These are phyloP conservation scores for Zygoascus ofunaensis DNA, from an alignment of 805 yeast genomes.

Conservation along the genomic window DNA sequence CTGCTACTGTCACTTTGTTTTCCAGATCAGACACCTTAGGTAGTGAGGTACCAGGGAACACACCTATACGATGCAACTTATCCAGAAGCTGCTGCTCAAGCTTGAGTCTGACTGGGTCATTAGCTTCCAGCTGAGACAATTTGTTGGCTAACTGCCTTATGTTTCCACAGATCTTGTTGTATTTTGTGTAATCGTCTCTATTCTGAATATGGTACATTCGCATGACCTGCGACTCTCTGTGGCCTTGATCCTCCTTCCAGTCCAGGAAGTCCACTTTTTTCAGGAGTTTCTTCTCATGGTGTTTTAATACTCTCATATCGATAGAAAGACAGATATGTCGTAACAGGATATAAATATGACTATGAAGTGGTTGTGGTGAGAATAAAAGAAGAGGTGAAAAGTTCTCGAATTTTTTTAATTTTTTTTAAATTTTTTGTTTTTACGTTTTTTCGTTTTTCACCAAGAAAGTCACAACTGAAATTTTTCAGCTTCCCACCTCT, in stretches of 20 bases:
- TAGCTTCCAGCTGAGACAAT: constrained; percentile 73
- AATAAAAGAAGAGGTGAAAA: background rate
- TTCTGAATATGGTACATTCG: constrained; percentile 86
- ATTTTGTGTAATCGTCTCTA: constrained; percentile 91
- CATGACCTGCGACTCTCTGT: constrained; percentile 95
- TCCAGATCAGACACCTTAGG: constrained; percentile 88
- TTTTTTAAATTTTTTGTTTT: background rate
- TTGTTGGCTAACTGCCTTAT: constrained; percentile 80
- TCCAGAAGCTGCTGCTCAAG: constrained; percentile 85
- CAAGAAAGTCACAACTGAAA: too few species aligned
- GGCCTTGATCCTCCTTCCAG: constrained; percentile 95
- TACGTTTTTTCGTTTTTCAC: too few species aligned
- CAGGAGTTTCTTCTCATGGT: constrained; percentile 89
- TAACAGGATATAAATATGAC: background rate
- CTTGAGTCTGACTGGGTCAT: constrained; percentile 77
- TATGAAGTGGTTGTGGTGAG: background rate
- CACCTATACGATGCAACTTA: constrained; percentile 81
- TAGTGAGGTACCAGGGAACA: constrained; percentile 49
- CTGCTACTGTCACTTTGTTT: constrained; percentile 84
- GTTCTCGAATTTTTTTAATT: background rate
- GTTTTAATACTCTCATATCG: constrained; percentile 57
- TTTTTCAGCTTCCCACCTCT: too few species aligned
- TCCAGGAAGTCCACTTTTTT: constrained; percentile 94
- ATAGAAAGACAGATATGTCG: too few species aligned
- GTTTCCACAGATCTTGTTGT: constrained; percentile 87